These are phyloP conservation scores for Multifurca ochricompacta DNA, from an alignment of 768 basidiomycete species.

Conservation along the genomic window DNA sequence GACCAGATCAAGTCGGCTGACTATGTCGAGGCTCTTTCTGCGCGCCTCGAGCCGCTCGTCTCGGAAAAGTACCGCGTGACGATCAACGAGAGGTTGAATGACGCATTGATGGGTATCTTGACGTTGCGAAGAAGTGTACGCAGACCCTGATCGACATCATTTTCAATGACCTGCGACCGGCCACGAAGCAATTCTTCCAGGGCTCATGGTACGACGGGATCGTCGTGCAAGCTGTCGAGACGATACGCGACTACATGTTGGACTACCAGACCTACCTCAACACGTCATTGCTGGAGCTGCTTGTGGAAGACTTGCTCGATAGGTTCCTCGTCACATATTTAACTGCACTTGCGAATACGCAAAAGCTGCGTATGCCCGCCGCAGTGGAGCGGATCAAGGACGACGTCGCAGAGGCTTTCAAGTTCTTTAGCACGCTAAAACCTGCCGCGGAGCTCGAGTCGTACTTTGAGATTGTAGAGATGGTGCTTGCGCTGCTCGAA, in stretches of 20 bases:
- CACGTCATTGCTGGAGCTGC: slow-evolving; percentile 79
- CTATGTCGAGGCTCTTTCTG: slow-evolving; percentile 79
- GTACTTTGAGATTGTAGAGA: slow-evolving; percentile 81
- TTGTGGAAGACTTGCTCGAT: slow-evolving; percentile 89
- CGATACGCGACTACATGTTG: slow-evolving; percentile 93
- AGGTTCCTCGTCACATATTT: slow-evolving; percentile 86
- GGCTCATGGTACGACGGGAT: slow-evolving; percentile 85
- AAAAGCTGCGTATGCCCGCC: slow-evolving; percentile 80
- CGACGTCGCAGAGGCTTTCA: slow-evolving; percentile 71
- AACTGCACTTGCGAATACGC: slow-evolving; percentile 72
- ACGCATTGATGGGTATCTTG: slow-evolving; percentile 98
- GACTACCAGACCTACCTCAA: slow-evolving; percentile 93
- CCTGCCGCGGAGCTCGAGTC: slow-evolving; percentile 70
- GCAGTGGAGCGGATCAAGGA: slow-evolving; percentile 78
- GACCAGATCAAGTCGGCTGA: slow-evolving; percentile 97
- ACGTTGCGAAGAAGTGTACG: slow-evolving; percentile 96
- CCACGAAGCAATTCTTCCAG: slow-evolving; percentile 78
- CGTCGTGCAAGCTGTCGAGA: slow-evolving; percentile 85
- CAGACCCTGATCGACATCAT: slow-evolving; percentile 91
- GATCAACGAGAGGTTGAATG: slow-evolving; percentile 84
- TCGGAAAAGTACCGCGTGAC: slow-evolving; percentile 81
- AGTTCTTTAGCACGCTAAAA: slow-evolving; percentile 76
- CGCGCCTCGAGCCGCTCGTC: slow-evolving; percentile 83
- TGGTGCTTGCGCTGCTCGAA: slow-evolving; percentile 71
- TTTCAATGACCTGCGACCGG: slow-evolving; percentile 89